Percentiles rank a stretch among this genome's conserved stretches.
These are phyloP conservation scores for Paraleonurus japonicus DNA, from an alignment of 257 asterid genomes.

Conservation along the genomic window DNA sequence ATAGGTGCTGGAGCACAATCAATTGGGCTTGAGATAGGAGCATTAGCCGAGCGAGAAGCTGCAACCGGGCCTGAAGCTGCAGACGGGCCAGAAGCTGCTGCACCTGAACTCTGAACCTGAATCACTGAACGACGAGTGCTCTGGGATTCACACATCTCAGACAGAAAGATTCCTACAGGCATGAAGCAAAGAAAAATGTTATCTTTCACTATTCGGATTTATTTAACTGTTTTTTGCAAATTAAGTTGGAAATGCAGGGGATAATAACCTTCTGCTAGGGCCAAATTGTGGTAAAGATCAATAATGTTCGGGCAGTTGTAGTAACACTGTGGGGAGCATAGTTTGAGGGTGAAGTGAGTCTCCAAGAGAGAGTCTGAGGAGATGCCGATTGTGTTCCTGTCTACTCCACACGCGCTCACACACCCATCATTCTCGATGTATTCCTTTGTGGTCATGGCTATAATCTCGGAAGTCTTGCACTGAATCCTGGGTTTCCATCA, in stretches of 20 bases:
- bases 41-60: not conserved
- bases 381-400: constrained; percentile 36
- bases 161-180: constrained; percentile 39
- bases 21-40: constrained; percentile 15
- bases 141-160: constrained; percentile 40
- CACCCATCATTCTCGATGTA: constrained; percentile 40
- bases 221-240: not conserved
- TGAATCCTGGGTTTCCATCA: constrained; percentile 20
- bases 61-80: constrained; percentile 22
- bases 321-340: constrained; percentile 40
- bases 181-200: not conserved
- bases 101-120: constrained; percentile 50
- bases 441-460: constrained; percentile 20
- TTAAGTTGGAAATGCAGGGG: not conserved
- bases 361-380: constrained; percentile 44
- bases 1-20: constrained; percentile 37
- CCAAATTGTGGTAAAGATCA: constrained; percentile 44
- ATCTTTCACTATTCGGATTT: not conserved
- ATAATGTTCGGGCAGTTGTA: constrained; percentile 43
- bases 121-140: constrained; percentile 37
- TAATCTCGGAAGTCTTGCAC: constrained; percentile 40
- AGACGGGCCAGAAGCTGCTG: constrained; percentile 28
- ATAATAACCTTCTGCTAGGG: constrained; percentile 39
- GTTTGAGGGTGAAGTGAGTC: constrained; percentile 23
- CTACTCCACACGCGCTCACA: constrained; percentile 39